These are phyloP conservation scores for Termitomyces sp. DNA, from an alignment of 768 basidiomycete genomes.

Conservation along the genomic window DNA sequence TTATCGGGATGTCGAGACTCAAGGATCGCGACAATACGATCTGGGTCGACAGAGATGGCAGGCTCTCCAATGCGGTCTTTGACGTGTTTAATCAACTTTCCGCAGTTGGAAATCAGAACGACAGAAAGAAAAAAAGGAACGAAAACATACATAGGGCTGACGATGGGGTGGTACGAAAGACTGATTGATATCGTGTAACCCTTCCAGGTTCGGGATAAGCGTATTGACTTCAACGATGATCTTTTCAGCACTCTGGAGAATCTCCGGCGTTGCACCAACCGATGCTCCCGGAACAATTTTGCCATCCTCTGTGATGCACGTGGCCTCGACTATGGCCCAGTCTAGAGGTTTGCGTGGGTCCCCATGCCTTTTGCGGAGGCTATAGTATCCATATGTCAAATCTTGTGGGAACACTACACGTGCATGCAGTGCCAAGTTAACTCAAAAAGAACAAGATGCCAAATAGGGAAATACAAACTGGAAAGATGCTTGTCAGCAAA, in stretches of 20 bases:
- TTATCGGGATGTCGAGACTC: constrained; percentile 37
- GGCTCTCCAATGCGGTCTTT: constrained; percentile 39
- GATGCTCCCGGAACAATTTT: constrained; percentile 42
- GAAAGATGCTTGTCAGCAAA: constrained; percentile 46
- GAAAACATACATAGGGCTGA: constrained; percentile 31
- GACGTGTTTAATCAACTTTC: constrained; percentile 35
- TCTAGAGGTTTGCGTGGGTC: constrained; percentile 38
- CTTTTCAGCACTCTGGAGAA: constrained; percentile 40
- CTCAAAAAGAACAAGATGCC: neutral
- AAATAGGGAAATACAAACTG: constrained; percentile 21
- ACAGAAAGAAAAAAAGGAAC: neutral
- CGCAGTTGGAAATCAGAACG: neutral
- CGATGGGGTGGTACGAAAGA: constrained; percentile 36
- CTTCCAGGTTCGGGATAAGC: constrained; percentile 37
- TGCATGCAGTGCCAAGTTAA: neutral
- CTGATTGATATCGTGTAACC: constrained; percentile 43
- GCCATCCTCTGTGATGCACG: constrained; percentile 42
- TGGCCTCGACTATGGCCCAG: constrained; percentile 47
- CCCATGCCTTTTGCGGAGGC: constrained; percentile 35
- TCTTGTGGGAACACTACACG: constrained; percentile 43
- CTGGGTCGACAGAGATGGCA: constrained; percentile 41
- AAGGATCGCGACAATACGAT: constrained; percentile 39
- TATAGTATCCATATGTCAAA: constrained; percentile 42
- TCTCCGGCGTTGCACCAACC: constrained; percentile 43
- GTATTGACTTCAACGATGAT: constrained; percentile 49